These are phyloP conservation scores for Rhizophora apiculata DNA, from an alignment of 345 rosid genomes.

Conservation along the genomic window DNA sequence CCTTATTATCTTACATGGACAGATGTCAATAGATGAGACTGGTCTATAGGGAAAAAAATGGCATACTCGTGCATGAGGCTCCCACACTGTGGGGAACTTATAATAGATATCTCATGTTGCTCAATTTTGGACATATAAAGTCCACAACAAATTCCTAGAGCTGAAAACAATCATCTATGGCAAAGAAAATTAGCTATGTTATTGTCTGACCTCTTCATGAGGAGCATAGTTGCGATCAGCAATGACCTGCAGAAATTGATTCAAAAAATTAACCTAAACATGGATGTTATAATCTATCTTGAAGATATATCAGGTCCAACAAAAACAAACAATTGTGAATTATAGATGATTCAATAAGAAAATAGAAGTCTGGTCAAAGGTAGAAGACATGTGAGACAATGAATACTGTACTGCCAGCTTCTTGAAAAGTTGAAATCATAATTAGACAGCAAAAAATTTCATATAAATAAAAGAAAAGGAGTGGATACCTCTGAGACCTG, in stretches of 20 bases:
- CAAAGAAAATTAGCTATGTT: constrained; percentile 1
- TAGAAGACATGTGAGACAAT: neutral
- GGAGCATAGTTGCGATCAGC: constrained; percentile 71
- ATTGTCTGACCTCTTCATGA: constrained; percentile 64
- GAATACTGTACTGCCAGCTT: no score
- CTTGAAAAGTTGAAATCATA: neutral
- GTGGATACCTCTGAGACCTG: constrained; percentile 61
- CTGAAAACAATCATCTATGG: neutral
- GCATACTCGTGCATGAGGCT: no score
- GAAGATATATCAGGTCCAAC: neutral
- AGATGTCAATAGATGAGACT: neutral
- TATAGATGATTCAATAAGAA: no score
- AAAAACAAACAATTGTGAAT: neutral
- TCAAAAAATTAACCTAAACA: neutral
- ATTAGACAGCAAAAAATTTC: constrained; percentile 3
- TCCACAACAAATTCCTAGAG: neutral
- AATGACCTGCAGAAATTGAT: constrained; percentile 50
- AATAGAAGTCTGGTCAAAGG: neutral
- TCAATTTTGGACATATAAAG: neutral
- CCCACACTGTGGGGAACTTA: neutral
- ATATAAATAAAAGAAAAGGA: constrained; percentile 9
- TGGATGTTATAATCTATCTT: constrained; percentile 1
- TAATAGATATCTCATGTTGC: neutral
- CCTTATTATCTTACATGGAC: neutral
- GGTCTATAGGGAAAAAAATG: no score